Percentiles rank a stretch among this genome's conserved stretches.
These are phyloP conservation scores for Cordyceps fumosorosea DNA, from an alignment of 2,329 filamentous ascomycete species.

Conservation along the genomic window DNA sequence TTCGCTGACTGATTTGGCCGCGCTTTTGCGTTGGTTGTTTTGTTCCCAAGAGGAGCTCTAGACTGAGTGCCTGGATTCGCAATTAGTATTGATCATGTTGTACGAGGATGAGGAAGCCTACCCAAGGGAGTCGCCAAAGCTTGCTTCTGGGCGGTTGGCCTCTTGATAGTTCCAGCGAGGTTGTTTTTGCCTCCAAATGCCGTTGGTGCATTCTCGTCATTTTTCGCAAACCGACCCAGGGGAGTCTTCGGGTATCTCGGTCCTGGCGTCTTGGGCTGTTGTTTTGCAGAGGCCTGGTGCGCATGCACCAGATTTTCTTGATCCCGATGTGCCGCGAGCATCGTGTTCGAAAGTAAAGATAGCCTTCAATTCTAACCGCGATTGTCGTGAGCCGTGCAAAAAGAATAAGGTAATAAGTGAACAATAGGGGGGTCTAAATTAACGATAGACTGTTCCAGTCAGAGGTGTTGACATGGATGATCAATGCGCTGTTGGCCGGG, in stretches of 20 bases:
- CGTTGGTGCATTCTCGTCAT: constrained; percentile 70
- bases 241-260: constrained; percentile 75
- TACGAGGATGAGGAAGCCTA: constrained; percentile 35
- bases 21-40: constrained; percentile 92
- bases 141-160: constrained; percentile 40
- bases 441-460: neutral
- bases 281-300: constrained; percentile 68
- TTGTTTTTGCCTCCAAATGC: constrained; percentile 34
- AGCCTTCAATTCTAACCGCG: no score
- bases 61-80: constrained; percentile 37
- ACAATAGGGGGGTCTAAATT: neutral
- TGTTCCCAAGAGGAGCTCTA: constrained; percentile 81
- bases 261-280: constrained; percentile 75
- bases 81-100: neutral
- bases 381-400: neutral
- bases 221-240: constrained; percentile 60
- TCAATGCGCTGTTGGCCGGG: constrained; percentile 13
- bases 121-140: constrained; percentile 74
- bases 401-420: neutral
- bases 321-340: constrained; percentile 73
- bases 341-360: constrained; percentile 26
- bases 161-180: constrained; percentile 47
- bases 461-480: constrained; percentile 2
- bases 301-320: constrained; percentile 81
- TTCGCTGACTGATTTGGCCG: constrained; percentile 60